A percentile compares a stretch with the other conserved stretches of the same genome.
These are phyloP conservation scores for Ceratocystis eucalypticola DNA, from an alignment of 2,329 filamentous ascomycete species.

Conservation along the genomic window DNA sequence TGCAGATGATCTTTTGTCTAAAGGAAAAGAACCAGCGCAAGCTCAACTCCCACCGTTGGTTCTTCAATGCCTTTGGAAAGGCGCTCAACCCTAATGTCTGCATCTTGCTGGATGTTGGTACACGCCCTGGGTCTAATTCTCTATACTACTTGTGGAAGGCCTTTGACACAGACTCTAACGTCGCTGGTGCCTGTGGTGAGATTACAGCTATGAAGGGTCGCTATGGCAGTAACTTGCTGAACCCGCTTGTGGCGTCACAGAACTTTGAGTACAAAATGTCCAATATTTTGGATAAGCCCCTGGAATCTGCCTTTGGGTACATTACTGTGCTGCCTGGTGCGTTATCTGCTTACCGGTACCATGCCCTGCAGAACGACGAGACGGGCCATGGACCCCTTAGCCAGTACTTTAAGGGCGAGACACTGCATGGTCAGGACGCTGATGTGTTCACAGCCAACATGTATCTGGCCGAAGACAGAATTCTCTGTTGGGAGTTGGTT, in stretches of 20 bases:
- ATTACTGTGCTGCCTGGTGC: conserved; percentile 95
- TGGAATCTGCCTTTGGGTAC: conserved; percentile 95
- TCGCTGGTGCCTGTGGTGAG: conserved; percentile 91
- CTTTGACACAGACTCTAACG: conserved; percentile 94
- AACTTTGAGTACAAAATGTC: conserved; percentile 99
- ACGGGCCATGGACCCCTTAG: conserved; percentile 89
- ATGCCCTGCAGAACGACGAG: conserved; percentile 90
- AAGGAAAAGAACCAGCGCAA: conserved; percentile 98
- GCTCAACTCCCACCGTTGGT: conserved; percentile 96
- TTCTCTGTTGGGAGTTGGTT: conserved; percentile 87
- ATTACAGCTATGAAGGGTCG: conserved; percentile 95
- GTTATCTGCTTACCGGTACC: conserved; percentile 87
- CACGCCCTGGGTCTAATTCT: conserved; percentile 73
- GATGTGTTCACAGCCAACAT: conserved; percentile 97
- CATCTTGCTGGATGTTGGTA: conserved; percentile 92
- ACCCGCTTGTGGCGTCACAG: conserved; percentile 88
- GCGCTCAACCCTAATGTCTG: conserved; percentile 92
- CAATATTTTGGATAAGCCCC: conserved; percentile 92
- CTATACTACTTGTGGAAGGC: conserved; percentile 99
- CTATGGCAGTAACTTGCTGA: conserved; percentile 68
- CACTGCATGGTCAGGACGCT: conserved; percentile 85
- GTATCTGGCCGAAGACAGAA: conserved; percentile 83
- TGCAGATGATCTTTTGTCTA: conserved; percentile 95
- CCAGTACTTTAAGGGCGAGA: conserved; percentile 99
- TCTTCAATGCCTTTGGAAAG: conserved; percentile 94